Evolutionary conservation across 495 filamentous ascomycete genomes (phyloP).

Genomic region (Venustampulla echinocandica): DNA sequence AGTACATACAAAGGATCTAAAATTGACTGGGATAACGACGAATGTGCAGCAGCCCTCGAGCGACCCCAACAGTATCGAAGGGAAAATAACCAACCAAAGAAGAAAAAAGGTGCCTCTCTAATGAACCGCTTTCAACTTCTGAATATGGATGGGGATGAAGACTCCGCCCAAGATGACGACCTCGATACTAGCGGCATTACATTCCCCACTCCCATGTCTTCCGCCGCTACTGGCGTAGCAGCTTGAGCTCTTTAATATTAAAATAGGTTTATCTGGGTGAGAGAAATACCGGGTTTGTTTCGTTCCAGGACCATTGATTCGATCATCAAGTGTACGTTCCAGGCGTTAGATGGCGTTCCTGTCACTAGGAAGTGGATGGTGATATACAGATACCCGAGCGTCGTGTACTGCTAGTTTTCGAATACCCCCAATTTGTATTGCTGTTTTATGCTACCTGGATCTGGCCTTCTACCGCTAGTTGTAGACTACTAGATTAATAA

Average conservation of each 20-base stretch:
- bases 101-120: constrained; percentile 24
- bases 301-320: too few species aligned
- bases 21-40: constrained; percentile 66
- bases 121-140: constrained; percentile 60
- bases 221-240: constrained; percentile 7
- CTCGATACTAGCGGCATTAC: constrained; percentile 11
- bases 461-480: too few species aligned
- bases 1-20: constrained; percentile 67
- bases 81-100: constrained; percentile 30
- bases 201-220: constrained; percentile 5
- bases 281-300: not conserved
- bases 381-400: not conserved
- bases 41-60: constrained; percentile 58
- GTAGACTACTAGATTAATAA: too few species aligned
- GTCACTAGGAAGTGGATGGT: not conserved
- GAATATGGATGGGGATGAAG: constrained; percentile 40
- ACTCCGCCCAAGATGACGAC: constrained; percentile 13
- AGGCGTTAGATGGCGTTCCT: not conserved
- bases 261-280: not conserved
- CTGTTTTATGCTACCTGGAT: too few species aligned
- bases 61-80: constrained; percentile 20
- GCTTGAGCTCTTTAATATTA: constrained; percentile 10
- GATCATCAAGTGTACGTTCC: not conserved
- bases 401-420: not conserved
- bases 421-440: not conserved